Evolutionary conservation across 1,284 basidiomycete genomes (phyloP), one percentile per base, ranked within the genome.

Genomic region (Kalmanozyma brasiliensis): DNA sequence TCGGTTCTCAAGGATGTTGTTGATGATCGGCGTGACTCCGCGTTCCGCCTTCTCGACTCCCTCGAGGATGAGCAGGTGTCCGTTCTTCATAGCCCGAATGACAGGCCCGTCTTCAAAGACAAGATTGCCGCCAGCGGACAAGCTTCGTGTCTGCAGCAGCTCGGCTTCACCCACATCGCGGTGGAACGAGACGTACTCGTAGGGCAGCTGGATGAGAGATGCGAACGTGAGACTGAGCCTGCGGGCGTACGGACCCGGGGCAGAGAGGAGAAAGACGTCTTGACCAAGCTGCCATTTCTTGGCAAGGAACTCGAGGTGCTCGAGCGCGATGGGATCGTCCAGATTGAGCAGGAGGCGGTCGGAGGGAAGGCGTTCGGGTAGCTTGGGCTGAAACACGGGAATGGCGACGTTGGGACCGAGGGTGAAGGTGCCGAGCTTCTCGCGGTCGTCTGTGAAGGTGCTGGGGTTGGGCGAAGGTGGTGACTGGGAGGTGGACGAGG

Each of bases 81-180:
- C 83, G 22, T 76, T 60, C 71, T 83, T 83, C 68, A 81, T 82
- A 3, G 83, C 83, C 8, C 83, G 63, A 9, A 83, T 81, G 8
- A 82, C 82, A 1, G 82, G 76, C 2, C 76, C 75, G 47, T 84
- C 82, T 17, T 73, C 67, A 45, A 82, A 84, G 42, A 71, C 75
- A 14, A 84, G 65, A 16, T 62, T 74, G 11, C 80, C 81, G 9
- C 81, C 81, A 0, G 73, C 63, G 4, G 73, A 67, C 17, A 82
- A 37, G 52, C 53, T 81, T 49, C 78, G 77, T 4, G 77, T 67
- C 63, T 84, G 83, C 26, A 83, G 73, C n/a, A 84, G 59, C 45
- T 84, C 83, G 7, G 74, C 73, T 47, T 84, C 83, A 24, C 82
- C 81, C 6, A 83, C 60, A 52, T 84, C 83, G 3, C 81, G 71